Conservation (phyloP, 495 filamentous ascomycete species). For the Talaromyces proteolyticus region DNA sequence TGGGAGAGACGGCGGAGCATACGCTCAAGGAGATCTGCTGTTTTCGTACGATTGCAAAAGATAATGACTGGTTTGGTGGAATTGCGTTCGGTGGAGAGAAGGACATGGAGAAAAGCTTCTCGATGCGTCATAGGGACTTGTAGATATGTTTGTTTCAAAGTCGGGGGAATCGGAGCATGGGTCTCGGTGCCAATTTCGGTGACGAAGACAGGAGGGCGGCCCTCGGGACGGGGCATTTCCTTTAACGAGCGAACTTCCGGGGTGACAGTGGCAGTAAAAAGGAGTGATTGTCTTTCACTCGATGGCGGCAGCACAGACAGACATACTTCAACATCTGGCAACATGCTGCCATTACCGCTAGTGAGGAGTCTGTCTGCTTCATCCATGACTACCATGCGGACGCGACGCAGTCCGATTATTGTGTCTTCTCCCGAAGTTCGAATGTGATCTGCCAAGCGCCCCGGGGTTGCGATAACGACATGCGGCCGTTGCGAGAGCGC, state of each 20-base stretch:
- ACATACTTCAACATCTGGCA: conserved; percentile 88
- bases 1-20: conserved; percentile 79
- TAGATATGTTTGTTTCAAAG: conserved; percentile 77
- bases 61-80: conserved; percentile 71
- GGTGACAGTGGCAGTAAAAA: conserved; percentile 97
- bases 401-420: conserved; percentile 67
- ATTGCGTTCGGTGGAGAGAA: conserved; percentile 77
- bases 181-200: conserved; percentile 79
- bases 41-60: conserved; percentile 89
- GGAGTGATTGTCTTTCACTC: conserved; percentile 71
- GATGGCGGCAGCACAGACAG: conserved; percentile 70
- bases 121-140: conserved; percentile 83
- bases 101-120: conserved; percentile 88
- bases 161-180: conserved; percentile 63
- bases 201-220: conserved; percentile 72
- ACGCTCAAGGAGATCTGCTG: conserved; percentile 82
- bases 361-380: conserved; percentile 91
- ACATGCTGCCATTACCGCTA: conserved; percentile 72
- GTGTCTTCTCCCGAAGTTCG: conserved; percentile 85
- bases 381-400: conserved; percentile 85
- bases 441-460: conserved; percentile 91
- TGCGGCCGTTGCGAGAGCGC: conserved; percentile 77
- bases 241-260: conserved; percentile 85
- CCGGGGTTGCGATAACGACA: conserved; percentile 90
- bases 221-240: conserved; percentile 56